Base-by-base conservation (phyloP, 495 filamentous ascomycete species). In the Symbiotaphrina buchneri region DNA sequence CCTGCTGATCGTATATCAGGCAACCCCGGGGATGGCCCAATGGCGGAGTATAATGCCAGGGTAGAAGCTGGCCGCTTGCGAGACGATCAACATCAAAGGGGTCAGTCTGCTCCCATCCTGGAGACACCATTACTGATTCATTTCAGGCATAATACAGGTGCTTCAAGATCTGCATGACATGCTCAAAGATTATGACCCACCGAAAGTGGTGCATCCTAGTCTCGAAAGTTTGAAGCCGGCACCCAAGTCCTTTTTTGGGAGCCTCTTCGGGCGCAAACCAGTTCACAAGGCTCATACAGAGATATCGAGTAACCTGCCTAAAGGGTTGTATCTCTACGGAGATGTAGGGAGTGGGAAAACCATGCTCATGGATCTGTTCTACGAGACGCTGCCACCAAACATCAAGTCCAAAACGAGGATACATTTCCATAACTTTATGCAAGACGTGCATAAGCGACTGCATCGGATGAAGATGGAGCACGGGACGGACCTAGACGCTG, bases 361-460 rank as follows among this genome's bases (percentile, higher is more conserved):
- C 1, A 99, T 99, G 90, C 57, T 99, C 39, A 95, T 99, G 87
- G 90, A 99, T 45, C 59, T 99, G 43, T 95, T 99, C 53, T 94
- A 82, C 54, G 82, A 95, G 33, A 92, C 85, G 1, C 54, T 99
- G 31, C 87, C 87, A 3, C 43, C 56, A 10, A 71, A 76, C 41
- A 81, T 97, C 38, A 63, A 54, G 34, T 65, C 68, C 24, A 94
- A 91, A 59, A 90, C 75, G n/a, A 65, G 87, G 10, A 92, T 95
- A 40, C 87, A 97, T 56, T 97, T 97, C 54, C 82, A 95, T 56
- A 91, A 90, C 49, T 97, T 95, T 60, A 97, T 97, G 85, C 87
- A 97, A 53, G 79, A 91, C 52, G 80, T 95, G 36, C 87, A 97
- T 63, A 80, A 74, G 47, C 65, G 84, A 21, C 56, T 94, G 44